These are phyloP conservation scores for Akanthomyces uredinophilus DNA, from an alignment of 2,329 filamentous ascomycete genomes.

Conservation along the genomic window DNA sequence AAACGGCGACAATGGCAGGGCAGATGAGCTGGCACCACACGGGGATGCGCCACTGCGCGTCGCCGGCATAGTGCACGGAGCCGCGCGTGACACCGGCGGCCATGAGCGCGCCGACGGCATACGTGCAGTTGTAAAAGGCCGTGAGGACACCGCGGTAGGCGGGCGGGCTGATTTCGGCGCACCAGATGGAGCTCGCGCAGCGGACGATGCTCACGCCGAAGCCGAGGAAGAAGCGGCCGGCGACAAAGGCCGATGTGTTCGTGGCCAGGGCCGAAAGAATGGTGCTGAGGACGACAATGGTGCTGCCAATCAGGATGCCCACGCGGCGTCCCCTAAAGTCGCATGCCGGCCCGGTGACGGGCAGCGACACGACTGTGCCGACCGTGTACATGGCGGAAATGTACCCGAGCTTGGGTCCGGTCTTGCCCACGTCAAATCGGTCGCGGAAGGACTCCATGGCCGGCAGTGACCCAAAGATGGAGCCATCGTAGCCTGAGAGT, in stretches of 20 bases:
- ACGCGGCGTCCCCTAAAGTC: constrained; percentile 10
- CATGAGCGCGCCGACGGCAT: constrained; percentile 41
- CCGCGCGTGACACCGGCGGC: constrained; percentile 42
- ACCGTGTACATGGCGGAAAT: constrained; percentile 14
- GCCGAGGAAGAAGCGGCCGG: constrained; percentile 57
- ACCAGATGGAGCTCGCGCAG: constrained; percentile 32
- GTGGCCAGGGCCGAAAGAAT: constrained; percentile 40
- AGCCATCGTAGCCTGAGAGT: constrained; percentile 37
- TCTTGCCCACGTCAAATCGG: constrained; percentile 4
- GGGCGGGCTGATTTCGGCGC: constrained; percentile 39
- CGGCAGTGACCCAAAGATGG: constrained; percentile 46
- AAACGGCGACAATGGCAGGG: constrained; percentile 9
- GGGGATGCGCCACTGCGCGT: constrained; percentile 25
- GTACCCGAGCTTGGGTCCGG: constrained; percentile 9
- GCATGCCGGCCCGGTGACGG: constrained; percentile 27
- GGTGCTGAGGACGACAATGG: constrained; percentile 28
- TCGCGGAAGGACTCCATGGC: constrained; percentile 11
- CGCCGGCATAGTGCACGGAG: constrained; percentile 26
- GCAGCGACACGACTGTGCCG: constrained; percentile 9
- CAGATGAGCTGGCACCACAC: constrained; percentile 30
- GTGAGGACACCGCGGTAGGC: constrained; percentile 36
- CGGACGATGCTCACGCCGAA: constrained; percentile 40
- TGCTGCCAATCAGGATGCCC: constrained; percentile 9
- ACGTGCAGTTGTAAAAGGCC: constrained; percentile 34
- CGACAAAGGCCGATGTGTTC: constrained; percentile 40